Conservation (phyloP, 1,284 basidiomycete species). For the Leccinum subspadiceum region DNA sequence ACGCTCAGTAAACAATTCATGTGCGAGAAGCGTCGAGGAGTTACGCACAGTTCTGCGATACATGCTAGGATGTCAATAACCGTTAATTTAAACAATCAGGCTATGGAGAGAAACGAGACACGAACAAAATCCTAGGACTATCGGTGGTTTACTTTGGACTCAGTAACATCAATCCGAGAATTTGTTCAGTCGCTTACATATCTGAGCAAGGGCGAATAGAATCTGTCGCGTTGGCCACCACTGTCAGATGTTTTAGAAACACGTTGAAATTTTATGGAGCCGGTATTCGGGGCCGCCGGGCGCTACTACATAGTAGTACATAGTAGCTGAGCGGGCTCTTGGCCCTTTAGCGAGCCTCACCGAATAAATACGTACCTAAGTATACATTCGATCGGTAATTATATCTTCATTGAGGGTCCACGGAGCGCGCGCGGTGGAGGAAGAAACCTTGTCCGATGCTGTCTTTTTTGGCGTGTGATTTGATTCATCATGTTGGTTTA, state of each 20-base stretch:
- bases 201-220: constrained; percentile 11
- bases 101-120: background rate
- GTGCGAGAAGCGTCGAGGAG: background rate
- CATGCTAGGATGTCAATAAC: constrained; percentile 7
- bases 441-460: background rate
- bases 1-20: background rate
- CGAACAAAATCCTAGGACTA: constrained; percentile 21
- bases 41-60: constrained; percentile 6
- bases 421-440: background rate
- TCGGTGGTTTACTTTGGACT: background rate
- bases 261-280: too few species aligned
- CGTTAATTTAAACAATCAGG: background rate
- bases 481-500: background rate
- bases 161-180: background rate
- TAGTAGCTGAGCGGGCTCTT: background rate
- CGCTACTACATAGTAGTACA: too few species aligned
- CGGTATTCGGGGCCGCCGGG: too few species aligned
- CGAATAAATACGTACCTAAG: too few species aligned
- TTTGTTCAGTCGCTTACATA: constrained; percentile 9
- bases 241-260: background rate
- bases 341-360: background rate
- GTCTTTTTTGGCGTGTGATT: too few species aligned
- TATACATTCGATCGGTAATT: background rate
- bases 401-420: too few species aligned
- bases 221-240: constrained; percentile 1